Conservation (phyloP, 768 basidiomycete genomes). For the Saitozyma podzolica region DNA sequence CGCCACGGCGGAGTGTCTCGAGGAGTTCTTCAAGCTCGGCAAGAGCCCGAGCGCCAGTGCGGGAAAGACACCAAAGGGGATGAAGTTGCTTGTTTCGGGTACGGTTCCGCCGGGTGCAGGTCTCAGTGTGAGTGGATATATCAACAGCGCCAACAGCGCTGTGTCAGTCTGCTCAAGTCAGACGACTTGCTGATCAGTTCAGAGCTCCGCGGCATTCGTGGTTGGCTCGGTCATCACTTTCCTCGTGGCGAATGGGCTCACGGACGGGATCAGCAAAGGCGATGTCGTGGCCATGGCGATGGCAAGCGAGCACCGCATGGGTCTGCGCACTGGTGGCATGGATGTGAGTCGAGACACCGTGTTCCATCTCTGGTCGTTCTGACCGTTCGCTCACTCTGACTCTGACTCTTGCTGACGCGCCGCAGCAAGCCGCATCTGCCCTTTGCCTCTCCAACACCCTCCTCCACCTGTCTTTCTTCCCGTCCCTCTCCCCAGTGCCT, state of each 20-base stretch:
- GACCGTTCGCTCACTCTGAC: neutral
- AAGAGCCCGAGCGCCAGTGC: neutral
- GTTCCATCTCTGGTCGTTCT: neutral
- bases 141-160: neutral
- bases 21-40: slow-evolving; percentile 13
- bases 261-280: slow-evolving; percentile 62
- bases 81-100: slow-evolving; percentile 76
- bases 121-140: slow-evolving; percentile 67
- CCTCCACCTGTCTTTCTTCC: slow-evolving; percentile 79
- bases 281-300: slow-evolving; percentile 76
- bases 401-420: neutral
- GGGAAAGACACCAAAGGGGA: slow-evolving; percentile 57
- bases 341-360: slow-evolving; percentile 54
- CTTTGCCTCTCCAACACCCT: slow-evolving; percentile 71
- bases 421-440: slow-evolving; percentile 68
- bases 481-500: slow-evolving; percentile 65
- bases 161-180: neutral
- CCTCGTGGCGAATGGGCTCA: slow-evolving; percentile 71
- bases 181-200: neutral
- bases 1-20: slow-evolving; percentile 44
- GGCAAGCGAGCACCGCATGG: slow-evolving; percentile 80
- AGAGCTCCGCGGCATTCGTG: slow-evolving; percentile 71
- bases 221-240: slow-evolving; percentile 82
- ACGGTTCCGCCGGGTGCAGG: slow-evolving; percentile 84
- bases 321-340: slow-evolving; percentile 62